Base-by-base conservation (phyloP, 75 land plant genomes). In the Selaginella tamariscina region DNA sequence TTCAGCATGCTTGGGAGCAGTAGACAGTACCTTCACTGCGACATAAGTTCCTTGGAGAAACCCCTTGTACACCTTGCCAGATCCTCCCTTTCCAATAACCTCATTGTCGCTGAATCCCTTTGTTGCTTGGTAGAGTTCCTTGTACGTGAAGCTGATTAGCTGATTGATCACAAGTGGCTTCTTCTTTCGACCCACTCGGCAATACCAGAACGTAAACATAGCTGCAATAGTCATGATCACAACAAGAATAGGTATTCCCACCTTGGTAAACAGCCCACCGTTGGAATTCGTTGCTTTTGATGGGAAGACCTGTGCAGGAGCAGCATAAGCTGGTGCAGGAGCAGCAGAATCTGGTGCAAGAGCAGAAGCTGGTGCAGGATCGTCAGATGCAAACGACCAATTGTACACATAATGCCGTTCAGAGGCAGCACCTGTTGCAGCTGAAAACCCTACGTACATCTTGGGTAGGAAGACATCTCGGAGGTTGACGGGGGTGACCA, bases 1-100 rank as follows among this genome's bases (percentile, higher is more conserved):
- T 21, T 59, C 62, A 23, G 62, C 62, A n/a, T 59, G 26, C 26
- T 59, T 26, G 2, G 27, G 21, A 2, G 27, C 26, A 2, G 8
- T 21, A 5, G 62, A 21, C 62, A 59, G 23, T 2, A n/a, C 62
- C 62, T 59, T 59, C 8, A 59, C 62, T 8, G 62, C 62, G n/a
- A 59, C 62, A 5, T 23, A 9, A 59, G 62, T 9, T 5, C 62
- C 62, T 2, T 8, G 5, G 26, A 59, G 5, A 23, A 8, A 21
- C 21, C 24, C 62, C 26, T 59, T 59, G 26, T 59, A 59, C 8
- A 59, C 62, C 62, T 8, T n/a, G 21, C 62, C 5, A 5, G 62
- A 59, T 8, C 62, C 62, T 59, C 62, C 62, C 26, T 26, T 59
- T 5, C 62, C 62, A 5, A 59, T 8, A 59, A 21, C 9, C 26